Percentiles rank a stretch among this genome's conserved stretches.
Conservation (phyloP, 164 flowering plant genomes). For the Sedum album region DNA sequence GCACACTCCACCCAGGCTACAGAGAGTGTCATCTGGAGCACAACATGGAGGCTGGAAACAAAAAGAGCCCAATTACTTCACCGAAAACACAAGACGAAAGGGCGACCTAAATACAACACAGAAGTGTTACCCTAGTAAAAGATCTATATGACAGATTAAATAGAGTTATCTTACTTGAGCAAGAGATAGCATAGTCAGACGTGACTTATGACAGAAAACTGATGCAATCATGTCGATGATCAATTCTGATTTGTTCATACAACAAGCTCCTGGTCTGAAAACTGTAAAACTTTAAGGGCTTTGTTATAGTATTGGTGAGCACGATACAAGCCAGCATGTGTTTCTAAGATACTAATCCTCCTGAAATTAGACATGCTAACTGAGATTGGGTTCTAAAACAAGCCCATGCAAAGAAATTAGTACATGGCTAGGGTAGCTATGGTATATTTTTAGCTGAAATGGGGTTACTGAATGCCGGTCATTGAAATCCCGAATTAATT, state of each 20-base stretch:
- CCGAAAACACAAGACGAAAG: not conserved
- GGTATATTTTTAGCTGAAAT: not conserved
- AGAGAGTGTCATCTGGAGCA: conserved; percentile 42
- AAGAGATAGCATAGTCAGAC: not conserved
- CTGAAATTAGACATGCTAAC: not conserved
- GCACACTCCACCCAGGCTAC: conserved; percentile 60
- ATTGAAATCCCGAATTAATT: not conserved
- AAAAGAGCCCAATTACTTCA: not conserved
- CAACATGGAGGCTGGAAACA: conserved; percentile 91
- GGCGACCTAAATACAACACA: not conserved
- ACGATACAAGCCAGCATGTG: too few relatives aligned
- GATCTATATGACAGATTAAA: not conserved
- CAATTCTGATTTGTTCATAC: not conserved
- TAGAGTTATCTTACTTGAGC: not conserved
- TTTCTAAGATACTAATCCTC: not conserved
- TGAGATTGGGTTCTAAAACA: not conserved
- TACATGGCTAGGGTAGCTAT: too few relatives aligned
- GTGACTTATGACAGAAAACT: not conserved
- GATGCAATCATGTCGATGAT: not conserved
- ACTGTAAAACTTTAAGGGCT: not conserved
- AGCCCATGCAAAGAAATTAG: not conserved
- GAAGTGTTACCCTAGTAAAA: not conserved
- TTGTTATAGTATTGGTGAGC: too few relatives aligned
- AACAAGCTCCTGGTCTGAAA: not conserved
- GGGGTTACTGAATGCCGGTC: not conserved